Conservation (phyloP, 225 moss, liverwort and hornwort species). For the Physcomitrellopsis africana region DNA sequence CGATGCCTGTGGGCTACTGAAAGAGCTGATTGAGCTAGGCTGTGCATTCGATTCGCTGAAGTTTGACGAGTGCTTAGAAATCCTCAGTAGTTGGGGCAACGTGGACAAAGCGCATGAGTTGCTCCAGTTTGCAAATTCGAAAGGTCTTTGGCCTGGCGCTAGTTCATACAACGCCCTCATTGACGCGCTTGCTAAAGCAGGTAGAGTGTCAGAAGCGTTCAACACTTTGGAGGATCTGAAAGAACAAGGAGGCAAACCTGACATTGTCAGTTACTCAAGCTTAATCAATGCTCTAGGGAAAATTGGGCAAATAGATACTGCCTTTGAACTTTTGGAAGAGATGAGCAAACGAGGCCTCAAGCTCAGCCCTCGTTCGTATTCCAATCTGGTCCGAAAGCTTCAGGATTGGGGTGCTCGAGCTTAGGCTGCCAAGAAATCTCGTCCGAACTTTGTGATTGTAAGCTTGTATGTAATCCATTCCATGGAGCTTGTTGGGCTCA, state of each 20-base stretch:
- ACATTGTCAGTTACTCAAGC: conserved; percentile 43
- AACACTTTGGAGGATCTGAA: conserved; percentile 55
- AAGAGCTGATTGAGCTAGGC: conserved; percentile 37
- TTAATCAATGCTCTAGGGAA: conserved; percentile 42
- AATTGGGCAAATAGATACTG: conserved; percentile 42
- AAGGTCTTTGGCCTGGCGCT: conserved; percentile 27
- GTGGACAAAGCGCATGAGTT: conserved; percentile 38
- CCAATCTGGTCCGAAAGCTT: conserved; percentile 40
- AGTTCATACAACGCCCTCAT: conserved; percentile 42
- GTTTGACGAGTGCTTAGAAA: conserved; percentile 45
- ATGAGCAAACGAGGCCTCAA: conserved; percentile 47
- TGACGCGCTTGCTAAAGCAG: conserved; percentile 37
- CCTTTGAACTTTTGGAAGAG: conserved; percentile 51
- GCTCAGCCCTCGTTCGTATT: conserved; percentile 41
- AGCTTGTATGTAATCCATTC: neutral
- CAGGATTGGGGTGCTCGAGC: conserved; percentile 40
- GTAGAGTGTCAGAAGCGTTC: conserved; percentile 39
- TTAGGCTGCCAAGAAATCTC: conserved; percentile 10
- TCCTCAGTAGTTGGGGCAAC: conserved; percentile 36
- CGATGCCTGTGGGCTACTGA: conserved; percentile 42
- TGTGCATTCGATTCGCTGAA: conserved; percentile 35
- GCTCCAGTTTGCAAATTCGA: conserved; percentile 29
- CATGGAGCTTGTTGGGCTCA: neutral
- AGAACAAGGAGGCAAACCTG: conserved; percentile 44
- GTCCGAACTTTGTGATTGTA: neutral